These are phyloP conservation scores for Decorospora gaudefroyi DNA, from an alignment of 2,329 filamentous ascomycete genomes.

Conservation along the genomic window DNA sequence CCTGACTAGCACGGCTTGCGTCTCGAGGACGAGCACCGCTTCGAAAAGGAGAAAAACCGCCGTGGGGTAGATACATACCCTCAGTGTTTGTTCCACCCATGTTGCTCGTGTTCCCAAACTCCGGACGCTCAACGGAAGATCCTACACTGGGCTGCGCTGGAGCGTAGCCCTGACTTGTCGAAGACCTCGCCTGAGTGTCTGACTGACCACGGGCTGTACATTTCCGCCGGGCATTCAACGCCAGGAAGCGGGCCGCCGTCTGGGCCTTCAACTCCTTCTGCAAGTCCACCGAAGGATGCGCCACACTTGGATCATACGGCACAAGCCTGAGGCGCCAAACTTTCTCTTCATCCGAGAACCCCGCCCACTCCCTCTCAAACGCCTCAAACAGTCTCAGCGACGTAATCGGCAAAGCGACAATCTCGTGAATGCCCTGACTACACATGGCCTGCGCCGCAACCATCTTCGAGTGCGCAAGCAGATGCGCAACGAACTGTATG, in stretches of 20 bases:
- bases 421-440: not conserved
- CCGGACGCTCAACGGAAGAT: too few species aligned
- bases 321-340: not conserved
- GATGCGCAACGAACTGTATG: not conserved
- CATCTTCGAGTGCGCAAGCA: constrained; percentile 6
- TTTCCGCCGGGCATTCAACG: too few species aligned
- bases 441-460: constrained; percentile 7
- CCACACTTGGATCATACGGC: constrained; percentile 2
- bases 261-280: not conserved
- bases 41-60: too few species aligned
- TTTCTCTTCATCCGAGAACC: not conserved
- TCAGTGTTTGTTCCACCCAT: too few species aligned
- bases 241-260: not conserved
- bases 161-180: too few species aligned
- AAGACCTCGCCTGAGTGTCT: too few species aligned
- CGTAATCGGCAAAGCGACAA: constrained; percentile 1
- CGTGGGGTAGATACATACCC: too few species aligned
- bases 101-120: too few species aligned
- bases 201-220: too few species aligned
- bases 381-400: not conserved
- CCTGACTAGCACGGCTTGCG: too few species aligned
- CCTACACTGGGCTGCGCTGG: too few species aligned
- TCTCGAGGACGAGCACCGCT: too few species aligned
- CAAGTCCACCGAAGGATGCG: not conserved
- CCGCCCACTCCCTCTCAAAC: not conserved